Base-by-base conservation (phyloP, 352 stramenopile species). In the Phytophthora uliginosa region DNA sequence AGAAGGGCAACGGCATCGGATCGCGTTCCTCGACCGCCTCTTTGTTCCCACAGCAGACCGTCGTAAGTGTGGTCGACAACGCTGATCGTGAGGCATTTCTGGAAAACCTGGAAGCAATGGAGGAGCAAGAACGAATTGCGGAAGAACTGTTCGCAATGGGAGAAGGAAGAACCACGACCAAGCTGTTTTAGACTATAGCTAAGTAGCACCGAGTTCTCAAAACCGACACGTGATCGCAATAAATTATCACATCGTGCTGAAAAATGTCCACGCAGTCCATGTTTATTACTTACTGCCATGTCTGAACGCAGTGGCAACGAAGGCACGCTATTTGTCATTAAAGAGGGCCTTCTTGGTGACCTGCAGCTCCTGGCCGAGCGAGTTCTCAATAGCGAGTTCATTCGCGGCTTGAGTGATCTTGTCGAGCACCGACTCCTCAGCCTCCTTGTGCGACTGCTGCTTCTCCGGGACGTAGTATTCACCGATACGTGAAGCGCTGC, bases 381-480 rank as follows among this genome's bases (percentile, higher is more conserved):
- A 92, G 55, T 94, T 87, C 68, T 97, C 90, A 51, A 96, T 94
- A 38, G 90, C 83, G 17, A 97, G 86, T 63, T 97, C 90, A 62
- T 95, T 95, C 8, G 90, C 88, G 10, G 90, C 89, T 68, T 96
- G 88, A 53, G 84, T 89, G 73, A 95, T 93, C 71, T 96, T 97
- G 66, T 95, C 86, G n/a, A 97, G 74, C 36, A 77, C 85, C 24
- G 85, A 95, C 26, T 96, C 89, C 55, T 96, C 89, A 22, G 82
- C 67, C 13, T 93, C 85, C 57, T 93, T 89, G 20, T 80, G 68
- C 17, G 72, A 71, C 61, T 81, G 82, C 59, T 93, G 83, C 73
- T 95, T 93, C 65, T 97, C 90, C 2, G 90, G 89, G 8, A 97
- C 86, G 57, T 95, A 97, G 53, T 95, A 96, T 31, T 95, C 90